Conservation (phyloP, 2,329 filamentous ascomycete genomes). For the Sclerotinia trifoliorum region DNA sequence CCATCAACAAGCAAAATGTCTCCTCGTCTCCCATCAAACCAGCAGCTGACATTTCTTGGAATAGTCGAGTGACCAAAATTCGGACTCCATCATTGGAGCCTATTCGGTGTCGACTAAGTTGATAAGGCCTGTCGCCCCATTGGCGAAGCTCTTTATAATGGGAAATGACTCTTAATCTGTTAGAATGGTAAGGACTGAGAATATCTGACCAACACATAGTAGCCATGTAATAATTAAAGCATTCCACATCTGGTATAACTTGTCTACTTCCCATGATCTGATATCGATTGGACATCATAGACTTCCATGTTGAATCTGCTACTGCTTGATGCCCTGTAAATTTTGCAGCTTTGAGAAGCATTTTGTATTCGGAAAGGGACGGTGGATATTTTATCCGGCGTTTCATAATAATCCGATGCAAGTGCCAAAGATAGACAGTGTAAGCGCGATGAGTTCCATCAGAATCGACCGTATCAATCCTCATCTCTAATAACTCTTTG, state of each 20-base stretch:
- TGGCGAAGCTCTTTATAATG: constrained; percentile 34
- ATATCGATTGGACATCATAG: constrained; percentile 41
- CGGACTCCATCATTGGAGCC: constrained; percentile 29
- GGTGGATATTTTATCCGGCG: constrained; percentile 41
- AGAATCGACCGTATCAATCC: constrained; percentile 19
- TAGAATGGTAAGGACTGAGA: constrained; percentile 43
- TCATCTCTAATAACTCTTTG: constrained; percentile 41
- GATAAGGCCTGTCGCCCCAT: constrained; percentile 25
- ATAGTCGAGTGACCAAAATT: constrained; percentile 38
- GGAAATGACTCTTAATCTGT: constrained; percentile 37
- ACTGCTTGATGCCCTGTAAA: constrained; percentile 46
- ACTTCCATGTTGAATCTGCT: constrained; percentile 49
- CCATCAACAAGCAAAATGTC: constrained; percentile 54
- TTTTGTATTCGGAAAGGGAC: constrained; percentile 49
- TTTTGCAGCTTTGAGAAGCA: constrained; percentile 52
- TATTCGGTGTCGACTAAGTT: constrained; percentile 32
- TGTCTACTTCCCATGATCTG: neutral
- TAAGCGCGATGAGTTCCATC: constrained; percentile 31
- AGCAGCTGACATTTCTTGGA: constrained; percentile 48
- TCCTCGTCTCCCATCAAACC: constrained; percentile 49
- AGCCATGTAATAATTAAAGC: constrained; percentile 56
- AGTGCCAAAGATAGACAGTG: constrained; percentile 29
- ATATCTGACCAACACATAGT: constrained; percentile 48
- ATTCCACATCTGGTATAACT: constrained; percentile 47
- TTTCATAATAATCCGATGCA: constrained; percentile 42